Evolutionary conservation across 352 stramenopile genomes (phyloP), one percentile per base, ranked within the genome.

Genomic region (Globisporangium middletonii): DNA sequence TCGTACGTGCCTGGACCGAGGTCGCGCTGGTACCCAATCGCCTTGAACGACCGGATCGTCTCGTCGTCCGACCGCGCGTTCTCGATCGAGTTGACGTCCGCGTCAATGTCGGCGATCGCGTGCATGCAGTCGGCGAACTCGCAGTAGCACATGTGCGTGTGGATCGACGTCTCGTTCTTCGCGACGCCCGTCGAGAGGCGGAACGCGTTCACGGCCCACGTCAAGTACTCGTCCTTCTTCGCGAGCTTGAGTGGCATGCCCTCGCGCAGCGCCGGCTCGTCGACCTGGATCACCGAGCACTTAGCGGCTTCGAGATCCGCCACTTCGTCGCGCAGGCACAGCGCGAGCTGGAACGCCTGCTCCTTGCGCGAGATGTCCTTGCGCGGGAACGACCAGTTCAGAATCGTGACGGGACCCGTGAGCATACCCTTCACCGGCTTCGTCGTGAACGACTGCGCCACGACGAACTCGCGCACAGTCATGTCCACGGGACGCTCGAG

Each of bases 81-180:
- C 72, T 98, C 92, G 66, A 98, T 98, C 60, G 88, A 97, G 77
- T 97, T 97, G n/a, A 97, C 88, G 55, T 98, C 92, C 2, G 89
- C 89, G 65, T 98, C 92, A 41, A 98, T 88, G 26, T 81, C 80
- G 59, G 96, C 88, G 55, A 97, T 97, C 33, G 90, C 86, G 57
- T 90, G 75, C 86, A 98, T 97, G 72, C 87, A 96, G 76, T 97
- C 92, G 8, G 86, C 64, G 68, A 98, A 98, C 71, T 98, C 90
- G 73, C 87, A 97, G 83, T 98, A 98, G 86, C 92, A 98, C 89
- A 98, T 97, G 86, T 98, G 92, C 42, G 90, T 97, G 79, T 97
- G 90, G 70, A 97, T 96, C 50, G 92, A 93, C 16, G 90, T 97
- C 64, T 86, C 73, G 64, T 92, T 89, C 67, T 88, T 82, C 37